A percentile compares a stretch with the other conserved stretches of the same genome.
Conservation (phyloP, 176 grass and related monocot genomes). For the Ensete glaucum region DNA sequence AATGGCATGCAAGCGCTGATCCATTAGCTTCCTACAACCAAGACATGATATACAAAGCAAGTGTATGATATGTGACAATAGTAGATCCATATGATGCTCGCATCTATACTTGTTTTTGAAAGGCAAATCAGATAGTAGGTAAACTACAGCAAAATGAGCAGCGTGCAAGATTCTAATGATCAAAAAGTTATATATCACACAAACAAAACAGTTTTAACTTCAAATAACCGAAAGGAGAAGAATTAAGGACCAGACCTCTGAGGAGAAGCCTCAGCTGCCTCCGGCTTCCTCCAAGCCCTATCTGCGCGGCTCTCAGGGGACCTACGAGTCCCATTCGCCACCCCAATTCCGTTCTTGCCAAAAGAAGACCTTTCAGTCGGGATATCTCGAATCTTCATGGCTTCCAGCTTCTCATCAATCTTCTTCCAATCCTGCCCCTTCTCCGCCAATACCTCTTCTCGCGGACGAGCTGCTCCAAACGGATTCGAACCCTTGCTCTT, state of each 20-base stretch:
- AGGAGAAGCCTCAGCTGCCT: slow-evolving; percentile 17
- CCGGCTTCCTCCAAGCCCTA: slow-evolving; percentile 44
- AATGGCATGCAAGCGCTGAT: not conserved
- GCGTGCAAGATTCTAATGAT: no score
- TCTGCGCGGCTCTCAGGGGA: slow-evolving; percentile 23
- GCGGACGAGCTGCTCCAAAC: slow-evolving; percentile 9
- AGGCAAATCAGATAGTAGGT: no score
- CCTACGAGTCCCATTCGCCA: slow-evolving; percentile 13
- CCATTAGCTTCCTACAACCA: not conserved
- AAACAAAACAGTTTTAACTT: not conserved
- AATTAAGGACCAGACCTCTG: not conserved
- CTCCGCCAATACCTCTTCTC: slow-evolving; percentile 14
- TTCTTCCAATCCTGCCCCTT: slow-evolving; percentile 13
- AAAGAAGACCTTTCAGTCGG: slow-evolving; percentile 24
- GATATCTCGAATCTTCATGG: slow-evolving; percentile 32
- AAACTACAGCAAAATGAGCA: no score
- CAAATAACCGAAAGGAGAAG: not conserved
- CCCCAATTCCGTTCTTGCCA: slow-evolving; percentile 33
- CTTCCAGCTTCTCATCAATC: slow-evolving; percentile 34
- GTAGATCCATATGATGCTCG: no score
- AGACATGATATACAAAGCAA: not conserved
- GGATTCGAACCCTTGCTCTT: slow-evolving; percentile 9
- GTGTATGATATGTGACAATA: no score
- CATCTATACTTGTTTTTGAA: no score
- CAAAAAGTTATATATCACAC: no score